A percentile compares a stretch with the other conserved stretches of the same genome.
These are phyloP conservation scores for Vanrija sp. DNA, from an alignment of 1,284 basidiomycete genomes.

Conservation along the genomic window DNA sequence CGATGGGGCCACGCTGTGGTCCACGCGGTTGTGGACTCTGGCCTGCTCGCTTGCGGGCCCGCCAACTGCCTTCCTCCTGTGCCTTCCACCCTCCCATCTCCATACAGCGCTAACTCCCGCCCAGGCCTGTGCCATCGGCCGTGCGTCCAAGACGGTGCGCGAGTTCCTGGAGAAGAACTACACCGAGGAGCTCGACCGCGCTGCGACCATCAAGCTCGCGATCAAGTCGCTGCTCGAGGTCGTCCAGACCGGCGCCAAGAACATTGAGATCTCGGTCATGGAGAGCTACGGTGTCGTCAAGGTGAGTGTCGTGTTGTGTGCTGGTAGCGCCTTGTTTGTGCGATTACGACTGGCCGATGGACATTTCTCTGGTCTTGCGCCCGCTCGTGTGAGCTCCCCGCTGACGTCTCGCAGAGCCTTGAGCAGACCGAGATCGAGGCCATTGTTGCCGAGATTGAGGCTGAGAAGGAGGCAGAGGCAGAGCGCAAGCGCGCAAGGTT, in stretches of 20 bases:
- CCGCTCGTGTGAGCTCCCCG: not conserved
- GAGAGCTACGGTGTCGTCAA: constrained; percentile 86
- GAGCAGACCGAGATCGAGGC: constrained; percentile 81
- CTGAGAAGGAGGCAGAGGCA: constrained; percentile 94
- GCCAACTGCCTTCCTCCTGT: too few relatives aligned
- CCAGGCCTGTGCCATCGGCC: constrained; percentile 94
- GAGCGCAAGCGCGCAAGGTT: constrained; percentile 74
- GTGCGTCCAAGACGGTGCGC: constrained; percentile 95
- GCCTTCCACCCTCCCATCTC: not conserved
- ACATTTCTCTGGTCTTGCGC: too few relatives aligned
- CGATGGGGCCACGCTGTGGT: too few relatives aligned
- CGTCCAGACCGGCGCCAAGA: constrained; percentile 98
- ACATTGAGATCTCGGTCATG: constrained; percentile 97
- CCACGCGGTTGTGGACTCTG: too few relatives aligned
- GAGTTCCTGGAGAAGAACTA: constrained; percentile 99
- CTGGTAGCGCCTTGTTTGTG: not conserved
- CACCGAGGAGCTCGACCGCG: constrained; percentile 80
- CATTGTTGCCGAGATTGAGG: constrained; percentile 85
- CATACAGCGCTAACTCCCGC: not conserved
- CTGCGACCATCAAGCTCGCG: constrained; percentile 90
- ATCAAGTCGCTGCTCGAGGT: constrained; percentile 96
- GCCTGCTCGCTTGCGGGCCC: too few relatives aligned
- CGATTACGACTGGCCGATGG: too few relatives aligned
- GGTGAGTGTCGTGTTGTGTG: constrained; percentile 53
- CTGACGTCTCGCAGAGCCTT: constrained; percentile 60